Base-by-base conservation (phyloP, 257 asterid genomes). In the Solanum habrochaites region DNA sequence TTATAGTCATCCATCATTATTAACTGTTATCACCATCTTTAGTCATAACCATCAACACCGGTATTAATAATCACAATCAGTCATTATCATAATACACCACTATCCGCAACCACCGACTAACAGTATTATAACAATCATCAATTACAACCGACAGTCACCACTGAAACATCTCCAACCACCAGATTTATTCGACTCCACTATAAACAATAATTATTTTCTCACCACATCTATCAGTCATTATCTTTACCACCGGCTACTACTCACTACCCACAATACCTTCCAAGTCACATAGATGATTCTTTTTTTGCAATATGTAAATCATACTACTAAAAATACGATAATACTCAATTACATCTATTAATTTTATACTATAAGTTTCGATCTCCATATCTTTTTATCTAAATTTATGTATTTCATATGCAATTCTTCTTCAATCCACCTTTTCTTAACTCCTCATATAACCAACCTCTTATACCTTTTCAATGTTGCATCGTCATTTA, bases 361-460 rank as follows among this genome's bases (percentile, higher is more conserved):
- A 5, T 2, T 12, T n/a, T 2, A 8, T 64, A 11, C 1, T 0
- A 25, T 0, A n/a, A n/a, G 1, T 64, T 16, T n/a, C 2, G 0
- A 11, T 5, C 9, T 64, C 1, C 1, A 2, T n/a, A 64, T 64
- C 4, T 62, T 62, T 0, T 18, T 0, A 62, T n/a, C 15, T 11
- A 64, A 11, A 2, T 11, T 64, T 16, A 11, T 0, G 1, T n/a
- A 20, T 20, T 58, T 11, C 0, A 20, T 64, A 0, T 11, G 1
- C 18, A 64, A 64, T 64, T 64, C 4, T n/a, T 11, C 18, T 0
- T 11, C 1, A 0, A 64, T 64, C 69, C 21, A 58, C 27, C 27
- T 21, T 0, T 23, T 60, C 1, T 60, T 60, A 23, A 60, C 27
- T 62, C 7, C 1, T 62, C 29, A 1, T 23, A 10, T 7, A 5